Evolutionary conservation across 1,284 basidiomycete species (phyloP).

Genomic region (Wolfiporia cocos): DNA sequence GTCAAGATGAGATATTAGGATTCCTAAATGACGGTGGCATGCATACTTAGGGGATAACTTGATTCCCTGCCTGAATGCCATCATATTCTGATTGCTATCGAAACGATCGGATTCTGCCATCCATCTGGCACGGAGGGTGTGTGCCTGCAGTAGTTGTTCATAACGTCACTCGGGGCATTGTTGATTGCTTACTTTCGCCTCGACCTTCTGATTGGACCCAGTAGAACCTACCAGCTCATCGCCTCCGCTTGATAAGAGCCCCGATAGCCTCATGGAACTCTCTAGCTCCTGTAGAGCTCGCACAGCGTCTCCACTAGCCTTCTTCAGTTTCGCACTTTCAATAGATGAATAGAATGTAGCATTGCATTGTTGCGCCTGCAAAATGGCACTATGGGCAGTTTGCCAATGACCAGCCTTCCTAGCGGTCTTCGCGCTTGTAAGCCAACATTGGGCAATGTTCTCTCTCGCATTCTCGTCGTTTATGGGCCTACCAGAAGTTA

Average conservation of each 20-base stretch:
- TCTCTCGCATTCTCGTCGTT: constrained; percentile 28
- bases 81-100: constrained; percentile 61
- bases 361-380: constrained; percentile 82
- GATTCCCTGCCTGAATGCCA: constrained; percentile 52
- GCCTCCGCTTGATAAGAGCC: constrained; percentile 26
- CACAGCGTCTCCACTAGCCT: constrained; percentile 76
- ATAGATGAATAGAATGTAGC: constrained; percentile 84
- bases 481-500: constrained; percentile 6
- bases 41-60: constrained; percentile 52
- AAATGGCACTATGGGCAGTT: constrained; percentile 93
- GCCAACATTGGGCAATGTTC: constrained; percentile 84
- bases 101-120: constrained; percentile 88
- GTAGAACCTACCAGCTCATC: constrained; percentile 43
- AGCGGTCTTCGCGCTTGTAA: constrained; percentile 91
- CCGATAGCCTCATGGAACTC: constrained; percentile 60
- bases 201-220: constrained; percentile 30
- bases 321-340: constrained; percentile 87
- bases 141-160: constrained; percentile 69
- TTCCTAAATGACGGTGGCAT: background rate
- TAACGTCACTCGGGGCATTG: too few species aligned
- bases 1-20: constrained; percentile 5
- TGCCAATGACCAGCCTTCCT: constrained; percentile 94
- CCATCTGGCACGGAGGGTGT: constrained; percentile 89
- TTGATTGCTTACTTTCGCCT: constrained; percentile 77
- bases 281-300: constrained; percentile 89